phyloP scores from a whole-genome alignment of 2,329 filamentous ascomycete genomes.

The Neonectria ditissima region DNA sequence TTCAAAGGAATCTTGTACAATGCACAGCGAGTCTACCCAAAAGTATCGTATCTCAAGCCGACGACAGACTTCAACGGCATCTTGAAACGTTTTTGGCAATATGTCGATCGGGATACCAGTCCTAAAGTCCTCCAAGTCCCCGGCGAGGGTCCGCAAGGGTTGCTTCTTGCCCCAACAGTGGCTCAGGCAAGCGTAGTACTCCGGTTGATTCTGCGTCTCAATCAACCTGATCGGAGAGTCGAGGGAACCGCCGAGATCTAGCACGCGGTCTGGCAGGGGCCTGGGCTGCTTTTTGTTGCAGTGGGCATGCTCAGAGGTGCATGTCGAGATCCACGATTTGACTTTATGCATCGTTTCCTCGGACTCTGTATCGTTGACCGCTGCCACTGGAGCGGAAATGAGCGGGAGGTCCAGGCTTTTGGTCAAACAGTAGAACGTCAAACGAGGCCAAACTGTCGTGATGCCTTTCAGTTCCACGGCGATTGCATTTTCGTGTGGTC shows the following conservation, averaged over 20 bases:
- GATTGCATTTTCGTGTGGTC: background rate
- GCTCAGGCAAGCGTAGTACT: slow-evolving; percentile 24
- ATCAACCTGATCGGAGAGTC: slow-evolving; percentile 9
- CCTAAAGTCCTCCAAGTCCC: background rate
- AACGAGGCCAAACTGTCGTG: slow-evolving; percentile 4
- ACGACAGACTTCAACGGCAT: slow-evolving; percentile 17
- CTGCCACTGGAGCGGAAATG: slow-evolving; percentile 19
- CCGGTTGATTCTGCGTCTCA: slow-evolving; percentile 15
- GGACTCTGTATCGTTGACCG: slow-evolving; percentile 25
- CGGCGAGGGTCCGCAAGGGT: slow-evolving; percentile 9
- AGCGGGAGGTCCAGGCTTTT: slow-evolving; percentile 11
- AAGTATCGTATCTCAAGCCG: slow-evolving; percentile 25
- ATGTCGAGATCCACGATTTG: slow-evolving; percentile 18
- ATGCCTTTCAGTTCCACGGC: background rate
- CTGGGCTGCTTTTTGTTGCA: slow-evolving; percentile 24
- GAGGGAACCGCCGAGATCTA: slow-evolving; percentile 15
- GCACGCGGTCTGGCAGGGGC: slow-evolving; percentile 22
- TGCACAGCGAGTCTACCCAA: slow-evolving; percentile 28
- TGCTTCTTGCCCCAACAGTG: slow-evolving; percentile 23
- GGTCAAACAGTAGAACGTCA: slow-evolving; percentile 20
- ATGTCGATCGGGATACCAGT: background rate
- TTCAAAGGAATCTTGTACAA: slow-evolving; percentile 19
- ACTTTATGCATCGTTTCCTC: slow-evolving; percentile 26
- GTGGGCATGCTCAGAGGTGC: slow-evolving; percentile 22
- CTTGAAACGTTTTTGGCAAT: slow-evolving; percentile 23